Evolutionary conservation across 1,139 yeast genomes (phyloP).

Genomic region (Hyphopichia fennica): DNA sequence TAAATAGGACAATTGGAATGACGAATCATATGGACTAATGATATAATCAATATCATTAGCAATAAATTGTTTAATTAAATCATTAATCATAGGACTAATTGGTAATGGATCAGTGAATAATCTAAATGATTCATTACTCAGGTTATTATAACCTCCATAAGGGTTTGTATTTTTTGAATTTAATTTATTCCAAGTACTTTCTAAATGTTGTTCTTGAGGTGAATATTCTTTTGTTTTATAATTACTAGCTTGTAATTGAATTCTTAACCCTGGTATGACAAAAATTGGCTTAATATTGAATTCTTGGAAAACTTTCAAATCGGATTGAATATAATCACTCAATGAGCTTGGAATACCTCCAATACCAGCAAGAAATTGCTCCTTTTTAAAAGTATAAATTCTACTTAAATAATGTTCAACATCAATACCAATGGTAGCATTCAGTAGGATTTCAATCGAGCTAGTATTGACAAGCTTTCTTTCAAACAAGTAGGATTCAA

Average conservation of each 20-base stretch:
- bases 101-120: slow-evolving; percentile 47
- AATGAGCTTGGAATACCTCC: slow-evolving; percentile 81
- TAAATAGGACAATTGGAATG: slow-evolving; percentile 78
- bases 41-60: slow-evolving; percentile 62
- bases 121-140: slow-evolving; percentile 43
- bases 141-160: slow-evolving; percentile 26
- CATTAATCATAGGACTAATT: slow-evolving; percentile 51
- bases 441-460: slow-evolving; percentile 65
- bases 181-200: slow-evolving; percentile 47
- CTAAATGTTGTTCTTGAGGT: slow-evolving; percentile 46
- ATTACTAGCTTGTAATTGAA: slow-evolving; percentile 31
- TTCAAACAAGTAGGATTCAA: slow-evolving; percentile 73
- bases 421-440: slow-evolving; percentile 80
- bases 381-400: slow-evolving; percentile 62
- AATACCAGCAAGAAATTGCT: slow-evolving; percentile 72
- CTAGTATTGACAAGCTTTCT: slow-evolving; percentile 61
- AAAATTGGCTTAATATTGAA: slow-evolving; percentile 73
- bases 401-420: slow-evolving; percentile 75
- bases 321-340: slow-evolving; percentile 57
- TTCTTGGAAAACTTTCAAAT: slow-evolving; percentile 60
- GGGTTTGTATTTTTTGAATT: slow-evolving; percentile 23
- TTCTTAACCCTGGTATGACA: slow-evolving; percentile 61
- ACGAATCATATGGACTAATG: slow-evolving; percentile 81
- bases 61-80: slow-evolving; percentile 58
- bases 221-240: slow-evolving; percentile 41